Percentiles rank a stretch among this genome's conserved stretches.
Evolutionary conservation across 1,139 yeast species (phyloP).

Genomic region (Saccharomycopsis crataegensis): DNA sequence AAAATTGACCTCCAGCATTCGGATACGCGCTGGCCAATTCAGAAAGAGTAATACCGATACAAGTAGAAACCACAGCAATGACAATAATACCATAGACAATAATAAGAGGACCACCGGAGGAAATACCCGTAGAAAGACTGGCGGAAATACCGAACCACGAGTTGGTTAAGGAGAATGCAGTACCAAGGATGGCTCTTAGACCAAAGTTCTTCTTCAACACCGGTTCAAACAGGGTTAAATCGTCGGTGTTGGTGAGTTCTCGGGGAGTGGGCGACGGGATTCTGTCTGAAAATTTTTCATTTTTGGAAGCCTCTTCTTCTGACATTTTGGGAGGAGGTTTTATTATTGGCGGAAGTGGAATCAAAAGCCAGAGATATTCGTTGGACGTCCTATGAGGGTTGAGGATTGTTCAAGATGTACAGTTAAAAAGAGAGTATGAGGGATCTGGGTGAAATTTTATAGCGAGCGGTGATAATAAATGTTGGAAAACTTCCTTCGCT

Average conservation of each 20-base stretch:
- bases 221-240: conserved; percentile 12
- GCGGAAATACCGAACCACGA: conserved; percentile 68
- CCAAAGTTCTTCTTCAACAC: conserved; percentile 33
- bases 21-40: conserved; percentile 54
- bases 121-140: conserved; percentile 53
- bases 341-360: background rate
- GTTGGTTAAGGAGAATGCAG: conserved; percentile 63
- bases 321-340: background rate
- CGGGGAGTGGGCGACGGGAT: no score
- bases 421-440: no score
- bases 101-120: conserved; percentile 62
- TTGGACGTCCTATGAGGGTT: background rate
- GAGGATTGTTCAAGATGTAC: no score
- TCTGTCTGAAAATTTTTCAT: background rate
- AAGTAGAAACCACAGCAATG: conserved; percentile 44
- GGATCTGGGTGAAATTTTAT: no score
- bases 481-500: no score
- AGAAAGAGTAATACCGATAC: conserved; percentile 46
- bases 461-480: no score
- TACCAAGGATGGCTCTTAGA: conserved; percentile 47
- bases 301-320: background rate
- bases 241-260: background rate
- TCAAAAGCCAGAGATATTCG: background rate
- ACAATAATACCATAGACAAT: conserved; percentile 62
- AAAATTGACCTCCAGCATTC: conserved; percentile 62